Percentiles rank a stretch among this genome's conserved stretches.
Conservation (phyloP, 495 filamentous ascomycete species). For the Hyaloscypha finlandica region DNA sequence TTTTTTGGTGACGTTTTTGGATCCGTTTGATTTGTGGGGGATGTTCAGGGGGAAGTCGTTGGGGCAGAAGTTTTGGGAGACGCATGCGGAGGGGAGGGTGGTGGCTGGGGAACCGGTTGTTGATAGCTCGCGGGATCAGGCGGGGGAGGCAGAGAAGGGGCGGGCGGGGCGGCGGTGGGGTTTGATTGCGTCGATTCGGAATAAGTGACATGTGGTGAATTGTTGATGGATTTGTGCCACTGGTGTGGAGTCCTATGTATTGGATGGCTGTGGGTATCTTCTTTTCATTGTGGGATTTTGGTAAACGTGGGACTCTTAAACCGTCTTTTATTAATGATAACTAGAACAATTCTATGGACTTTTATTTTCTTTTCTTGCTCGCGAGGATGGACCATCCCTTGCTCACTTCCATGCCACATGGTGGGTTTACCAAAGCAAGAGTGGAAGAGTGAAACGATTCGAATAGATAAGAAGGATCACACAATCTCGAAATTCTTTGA, state of each 20-base stretch:
- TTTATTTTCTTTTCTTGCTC: no score
- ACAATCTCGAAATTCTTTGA: no score
- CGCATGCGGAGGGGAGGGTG: constrained; percentile 21
- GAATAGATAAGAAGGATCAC: no score
- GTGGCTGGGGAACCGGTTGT: background rate
- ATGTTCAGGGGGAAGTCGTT: constrained; percentile 53
- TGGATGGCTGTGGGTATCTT: background rate
- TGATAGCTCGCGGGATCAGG: background rate
- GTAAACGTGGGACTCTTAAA: no score
- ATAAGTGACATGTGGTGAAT: background rate
- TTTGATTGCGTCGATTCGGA: background rate
- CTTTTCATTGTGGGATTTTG: background rate
- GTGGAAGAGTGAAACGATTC: no score
- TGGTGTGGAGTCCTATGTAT: background rate
- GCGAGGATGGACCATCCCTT: no score
- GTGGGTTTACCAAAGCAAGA: no score
- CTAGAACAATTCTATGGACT: no score
- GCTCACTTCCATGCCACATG: no score
- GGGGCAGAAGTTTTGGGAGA: constrained; percentile 32
- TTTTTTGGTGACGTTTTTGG: constrained; percentile 57
- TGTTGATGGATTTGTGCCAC: background rate
- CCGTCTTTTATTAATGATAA: no score
- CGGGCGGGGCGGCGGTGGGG: background rate
- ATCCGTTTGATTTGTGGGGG: constrained; percentile 69
- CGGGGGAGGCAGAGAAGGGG: background rate